phyloP scores from a whole-genome alignment of 108 stramenopile genomes.

The Nannochloropsis salina region DNA sequence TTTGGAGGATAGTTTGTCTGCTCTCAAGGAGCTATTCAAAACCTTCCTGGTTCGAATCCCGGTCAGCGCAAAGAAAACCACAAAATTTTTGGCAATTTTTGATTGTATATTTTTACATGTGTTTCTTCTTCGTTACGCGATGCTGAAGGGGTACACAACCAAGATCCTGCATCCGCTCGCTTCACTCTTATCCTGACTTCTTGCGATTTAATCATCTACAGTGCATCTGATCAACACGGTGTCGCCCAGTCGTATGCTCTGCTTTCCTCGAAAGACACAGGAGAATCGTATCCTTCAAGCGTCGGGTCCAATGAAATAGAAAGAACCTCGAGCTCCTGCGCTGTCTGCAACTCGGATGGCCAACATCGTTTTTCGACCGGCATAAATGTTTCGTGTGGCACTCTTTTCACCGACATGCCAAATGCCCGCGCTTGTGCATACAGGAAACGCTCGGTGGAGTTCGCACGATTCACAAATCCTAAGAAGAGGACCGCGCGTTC shows the following conservation, averaged over 20 bases:
- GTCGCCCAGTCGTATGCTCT: not conserved
- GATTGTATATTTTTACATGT: not conserved
- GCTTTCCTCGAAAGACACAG: not conserved
- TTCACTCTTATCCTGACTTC: too few species aligned
- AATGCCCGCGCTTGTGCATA: not conserved
- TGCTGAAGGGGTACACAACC: too few species aligned
- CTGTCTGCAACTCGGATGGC: not conserved
- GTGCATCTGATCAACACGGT: not conserved
- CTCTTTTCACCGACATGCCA: not conserved
- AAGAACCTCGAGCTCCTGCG: not conserved
- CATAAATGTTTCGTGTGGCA: not conserved
- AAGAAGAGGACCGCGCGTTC: not conserved
- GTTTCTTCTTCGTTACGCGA: not conserved
- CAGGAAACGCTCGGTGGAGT: not conserved
- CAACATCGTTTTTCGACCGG: not conserved
- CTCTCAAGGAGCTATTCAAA: not conserved
- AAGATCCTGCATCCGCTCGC: too few species aligned
- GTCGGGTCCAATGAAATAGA: not conserved
- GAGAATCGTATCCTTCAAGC: not conserved
- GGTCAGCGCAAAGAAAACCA: not conserved
- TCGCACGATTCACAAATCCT: not conserved
- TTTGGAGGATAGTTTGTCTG: not conserved
- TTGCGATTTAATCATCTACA: too few species aligned
- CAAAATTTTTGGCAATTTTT: not conserved
- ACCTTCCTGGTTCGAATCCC: constrained; percentile 9